Evolutionary conservation across 805 yeast species (phyloP).

Genomic region (Zygotorulaspora florentina): DNA sequence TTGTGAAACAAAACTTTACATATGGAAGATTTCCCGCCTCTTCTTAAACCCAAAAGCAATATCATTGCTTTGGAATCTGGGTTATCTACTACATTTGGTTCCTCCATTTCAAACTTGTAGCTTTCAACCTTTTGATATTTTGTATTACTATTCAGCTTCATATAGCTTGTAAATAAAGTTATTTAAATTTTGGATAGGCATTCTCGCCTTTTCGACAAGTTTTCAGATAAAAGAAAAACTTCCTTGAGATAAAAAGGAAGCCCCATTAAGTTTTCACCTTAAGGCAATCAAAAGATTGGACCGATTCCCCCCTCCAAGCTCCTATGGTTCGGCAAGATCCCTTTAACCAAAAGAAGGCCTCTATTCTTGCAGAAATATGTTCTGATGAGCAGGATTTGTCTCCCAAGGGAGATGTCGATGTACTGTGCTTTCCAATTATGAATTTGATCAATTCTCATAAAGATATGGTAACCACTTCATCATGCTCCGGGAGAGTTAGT

Average conservation of each 20-base stretch:
- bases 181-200: background rate
- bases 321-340: constrained; percentile 39
- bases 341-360: constrained; percentile 62
- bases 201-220: background rate
- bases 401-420: constrained; percentile 86
- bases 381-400: constrained; percentile 56
- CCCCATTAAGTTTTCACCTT: too few species aligned
- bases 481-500: constrained; percentile 84
- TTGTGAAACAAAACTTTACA: constrained; percentile 94
- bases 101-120: background rate
- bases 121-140: background rate
- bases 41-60: constrained; percentile 80
- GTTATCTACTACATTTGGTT: constrained; percentile 8
- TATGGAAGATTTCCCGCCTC: constrained; percentile 92
- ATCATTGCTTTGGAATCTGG: constrained; percentile 70
- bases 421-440: constrained; percentile 66
- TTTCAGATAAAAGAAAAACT: background rate
- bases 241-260: too few species aligned
- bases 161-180: too few species aligned
- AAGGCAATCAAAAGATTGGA: too few species aligned
- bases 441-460: constrained; percentile 55
- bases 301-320: background rate
- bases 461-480: constrained; percentile 79
- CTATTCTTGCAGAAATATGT: constrained; percentile 50
- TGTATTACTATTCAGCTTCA: background rate